phyloP scores from a whole-genome alignment of 2,329 filamentous ascomycete genomes.

The Venturia oleaginea region DNA sequence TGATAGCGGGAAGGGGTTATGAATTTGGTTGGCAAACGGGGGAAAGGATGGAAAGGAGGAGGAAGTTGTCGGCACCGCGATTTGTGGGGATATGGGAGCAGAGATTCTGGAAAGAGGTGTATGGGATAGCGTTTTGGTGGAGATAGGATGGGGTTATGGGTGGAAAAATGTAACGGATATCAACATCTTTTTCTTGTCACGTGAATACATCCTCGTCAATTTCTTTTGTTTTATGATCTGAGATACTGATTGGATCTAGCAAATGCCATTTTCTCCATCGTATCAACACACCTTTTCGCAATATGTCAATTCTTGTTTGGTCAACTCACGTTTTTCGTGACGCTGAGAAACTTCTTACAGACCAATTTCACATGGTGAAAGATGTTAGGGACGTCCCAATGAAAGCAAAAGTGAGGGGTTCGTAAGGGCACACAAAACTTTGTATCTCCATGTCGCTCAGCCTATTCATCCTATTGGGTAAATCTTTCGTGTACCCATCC shows the following conservation, averaged over 20 bases:
- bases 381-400: not conserved
- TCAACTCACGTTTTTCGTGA: too few species aligned
- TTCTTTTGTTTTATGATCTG: not conserved
- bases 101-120: not conserved
- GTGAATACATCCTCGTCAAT: not conserved
- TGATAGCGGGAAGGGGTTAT: not conserved
- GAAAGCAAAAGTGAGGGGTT: too few species aligned
- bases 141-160: not conserved
- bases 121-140: not conserved
- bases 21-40: not conserved
- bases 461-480: not conserved
- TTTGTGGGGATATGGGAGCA: not conserved
- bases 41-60: too few species aligned
- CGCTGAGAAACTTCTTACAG: too few species aligned
- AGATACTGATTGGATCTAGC: not conserved
- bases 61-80: not conserved
- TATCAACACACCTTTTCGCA: not conserved
- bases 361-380: too few species aligned
- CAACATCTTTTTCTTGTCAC: not conserved
- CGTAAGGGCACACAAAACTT: not conserved
- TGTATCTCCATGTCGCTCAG: not conserved
- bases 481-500: not conserved
- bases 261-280: not conserved
- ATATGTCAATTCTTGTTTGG: too few species aligned
- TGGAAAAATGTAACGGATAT: not conserved